These are phyloP conservation scores for Kokia cookei DNA, from an alignment of 441 rosid genomes.

Conservation along the genomic window DNA sequence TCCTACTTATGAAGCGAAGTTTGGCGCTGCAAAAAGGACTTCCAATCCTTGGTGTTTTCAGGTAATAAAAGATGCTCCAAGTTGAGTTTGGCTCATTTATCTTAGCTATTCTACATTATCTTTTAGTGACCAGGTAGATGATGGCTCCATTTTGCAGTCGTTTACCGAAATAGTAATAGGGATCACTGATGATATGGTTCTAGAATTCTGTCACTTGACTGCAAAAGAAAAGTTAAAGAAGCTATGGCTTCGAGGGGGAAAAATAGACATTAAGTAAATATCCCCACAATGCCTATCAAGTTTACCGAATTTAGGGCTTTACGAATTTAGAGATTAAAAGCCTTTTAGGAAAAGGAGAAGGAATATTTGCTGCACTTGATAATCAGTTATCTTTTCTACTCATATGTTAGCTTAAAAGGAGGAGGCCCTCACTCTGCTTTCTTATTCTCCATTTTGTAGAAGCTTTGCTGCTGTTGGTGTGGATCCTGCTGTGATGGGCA, in stretches of 20 bases:
- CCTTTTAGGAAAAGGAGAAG: background rate
- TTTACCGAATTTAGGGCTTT: background rate
- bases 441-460: conserved; percentile 27
- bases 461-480: conserved; percentile 69
- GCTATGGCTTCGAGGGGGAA: background rate
- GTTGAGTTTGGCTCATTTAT: background rate
- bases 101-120: background rate
- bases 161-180: background rate
- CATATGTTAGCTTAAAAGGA: background rate
- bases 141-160: background rate
- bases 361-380: background rate
- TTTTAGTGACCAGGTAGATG: background rate
- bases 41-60: conserved; percentile 65
- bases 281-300: background rate
- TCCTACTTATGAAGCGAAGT: conserved; percentile 69
- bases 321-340: background rate
- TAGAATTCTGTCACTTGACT: background rate
- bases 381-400: background rate
- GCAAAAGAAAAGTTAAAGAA: background rate
- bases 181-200: background rate
- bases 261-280: background rate
- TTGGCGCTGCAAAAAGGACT: conserved; percentile 56
- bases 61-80: conserved; percentile 25
- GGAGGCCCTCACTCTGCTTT: background rate
- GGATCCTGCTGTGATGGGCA: conserved; percentile 69